Percentiles rank a stretch among this genome's conserved stretches.
Evolutionary conservation across 306 rosid genomes (phyloP).

Genomic region (Chamaecrista fasciculata): DNA sequence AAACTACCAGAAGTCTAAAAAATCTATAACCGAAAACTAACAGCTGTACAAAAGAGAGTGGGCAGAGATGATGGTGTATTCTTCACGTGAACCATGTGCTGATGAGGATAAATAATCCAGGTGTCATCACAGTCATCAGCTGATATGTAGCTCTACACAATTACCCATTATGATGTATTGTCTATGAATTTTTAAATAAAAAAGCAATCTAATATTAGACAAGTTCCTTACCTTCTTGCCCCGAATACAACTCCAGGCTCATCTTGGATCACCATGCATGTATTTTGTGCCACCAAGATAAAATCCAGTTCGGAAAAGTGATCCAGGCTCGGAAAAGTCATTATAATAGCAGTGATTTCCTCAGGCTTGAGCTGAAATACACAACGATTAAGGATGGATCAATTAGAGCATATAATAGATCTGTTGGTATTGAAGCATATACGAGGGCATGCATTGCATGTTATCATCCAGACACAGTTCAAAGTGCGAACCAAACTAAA

Average conservation of each 20-base stretch:
- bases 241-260: conserved; percentile 63
- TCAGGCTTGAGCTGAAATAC: conserved; percentile 51
- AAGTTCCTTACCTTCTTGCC: conserved; percentile 59
- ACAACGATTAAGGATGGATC: background rate
- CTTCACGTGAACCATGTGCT: no score
- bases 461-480: background rate
- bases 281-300: conserved; percentile 63
- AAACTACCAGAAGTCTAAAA: no score
- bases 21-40: no score
- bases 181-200: no score
- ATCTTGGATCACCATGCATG: conserved; percentile 61
- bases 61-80: no score
- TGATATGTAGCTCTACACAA: no score
- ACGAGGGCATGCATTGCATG: no score
- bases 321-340: conserved; percentile 56
- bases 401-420: conserved; percentile 5
- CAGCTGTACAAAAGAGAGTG: no score
- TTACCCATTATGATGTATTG: no score
- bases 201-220: background rate
- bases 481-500: background rate
- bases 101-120: no score
- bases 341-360: conserved; percentile 50
- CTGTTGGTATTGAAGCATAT: background rate
- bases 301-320: conserved; percentile 65
- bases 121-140: no score